Conservation (phyloP, 371 early-diverging fungal genomes). For the Dinochytrium kinnereticum region DNA sequence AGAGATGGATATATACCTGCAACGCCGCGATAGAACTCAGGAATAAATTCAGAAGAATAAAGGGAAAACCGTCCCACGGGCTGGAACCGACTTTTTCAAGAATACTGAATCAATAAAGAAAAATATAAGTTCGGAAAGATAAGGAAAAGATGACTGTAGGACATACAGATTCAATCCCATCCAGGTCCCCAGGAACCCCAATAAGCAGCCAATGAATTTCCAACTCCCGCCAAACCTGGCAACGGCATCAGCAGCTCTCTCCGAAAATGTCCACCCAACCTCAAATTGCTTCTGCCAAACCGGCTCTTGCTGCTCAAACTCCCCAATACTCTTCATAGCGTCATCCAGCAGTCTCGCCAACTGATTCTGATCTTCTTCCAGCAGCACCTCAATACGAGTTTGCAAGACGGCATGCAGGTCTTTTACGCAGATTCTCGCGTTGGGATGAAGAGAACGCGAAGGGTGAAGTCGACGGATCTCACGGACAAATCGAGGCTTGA, state of each 20-base stretch:
- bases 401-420: conserved; percentile 40
- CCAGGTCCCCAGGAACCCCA: conserved; percentile 41
- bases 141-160: conserved; percentile 9
- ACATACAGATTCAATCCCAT: conserved; percentile 29
- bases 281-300: conserved; percentile 54
- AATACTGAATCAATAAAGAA: conserved; percentile 13
- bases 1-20: conserved; percentile 27
- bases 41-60: conserved; percentile 52
- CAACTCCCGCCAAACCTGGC: conserved; percentile 51
- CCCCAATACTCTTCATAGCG: conserved; percentile 46
- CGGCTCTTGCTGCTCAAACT: conserved; percentile 47
- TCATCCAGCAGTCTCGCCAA: conserved; percentile 42
- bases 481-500: conserved; percentile 41
- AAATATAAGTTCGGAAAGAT: background rate
- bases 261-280: conserved; percentile 37
- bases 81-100: background rate
- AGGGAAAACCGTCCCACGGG: conserved; percentile 51
- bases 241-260: conserved; percentile 49
- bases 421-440: conserved; percentile 33
- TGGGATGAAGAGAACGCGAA: background rate
- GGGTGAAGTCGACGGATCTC: conserved; percentile 35
- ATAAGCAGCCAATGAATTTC: conserved; percentile 40
- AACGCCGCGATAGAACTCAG: conserved; percentile 47
- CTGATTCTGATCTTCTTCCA: conserved; percentile 41
- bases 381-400: conserved; percentile 38